Evolutionary conservation across 805 yeast species (phyloP), one percentile per base, ranked within the genome.

Genomic region (Monosporozyma unispora): DNA sequence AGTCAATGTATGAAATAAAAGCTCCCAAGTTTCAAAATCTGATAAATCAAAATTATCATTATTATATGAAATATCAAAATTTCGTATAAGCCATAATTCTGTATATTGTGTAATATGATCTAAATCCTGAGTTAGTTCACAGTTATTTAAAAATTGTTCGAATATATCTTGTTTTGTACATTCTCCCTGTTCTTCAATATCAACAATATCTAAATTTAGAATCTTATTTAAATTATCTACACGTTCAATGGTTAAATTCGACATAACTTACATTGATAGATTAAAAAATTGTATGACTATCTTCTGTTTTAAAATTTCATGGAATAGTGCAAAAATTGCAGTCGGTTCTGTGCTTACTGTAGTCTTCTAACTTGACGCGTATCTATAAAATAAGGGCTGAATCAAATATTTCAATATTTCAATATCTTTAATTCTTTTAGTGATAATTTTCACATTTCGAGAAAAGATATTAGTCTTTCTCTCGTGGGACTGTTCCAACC

Each of bases 11-110:
- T 44, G 40, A 1, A 58, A 19, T 11, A 60, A 29, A 21, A 40
- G 29, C 10, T 25, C 14, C 65, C 65, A 57, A 5, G 29, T 19
- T 14, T 47, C 52, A 3, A 33, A 16, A 21, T 50, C 41, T 1
- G 35, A 22, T n/a, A 50, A 37, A 12, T 49, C 39, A 29, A 64
- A 57, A 48, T 54, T 62, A 31, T 54, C 51, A 23, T 57, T 61
- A 0, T 52, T 48, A n/a, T 51, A 50, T n/a, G 50, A 35, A 8
- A 58, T 25, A 22, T 50, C 46, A 45, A 59, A 62, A 27, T 53
- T 46, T 4, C 44, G 40, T 11, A 53, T 42, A 21, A 62, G 37
- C 44, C 54, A 54, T 23, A 56, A 55, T 39, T 54, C 55, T 14
- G 58, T 55, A 44, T 55, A 60, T 19, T 55, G 55, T 18, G 53